Evolutionary conservation across 495 filamentous ascomycete species (phyloP), one percentile per base, ranked within the genome.

Genomic region (Xylaria telfairii): DNA sequence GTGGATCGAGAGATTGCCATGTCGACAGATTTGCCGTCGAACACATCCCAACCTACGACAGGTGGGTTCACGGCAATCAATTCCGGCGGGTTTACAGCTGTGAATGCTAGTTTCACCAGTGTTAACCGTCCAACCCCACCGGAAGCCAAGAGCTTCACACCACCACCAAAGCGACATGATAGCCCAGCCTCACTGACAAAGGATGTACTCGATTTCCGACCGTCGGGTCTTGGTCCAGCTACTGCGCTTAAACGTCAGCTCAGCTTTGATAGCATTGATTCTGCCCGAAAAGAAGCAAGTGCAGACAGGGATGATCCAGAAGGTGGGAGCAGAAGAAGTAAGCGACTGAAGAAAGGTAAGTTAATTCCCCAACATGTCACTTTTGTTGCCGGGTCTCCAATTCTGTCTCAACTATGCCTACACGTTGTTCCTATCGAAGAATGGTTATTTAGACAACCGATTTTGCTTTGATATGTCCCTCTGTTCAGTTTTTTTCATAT

Each of bases 341-440:
- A 99, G 82, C 88, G 96, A 44, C 82, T 97, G 10, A 96, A 95
- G 81, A 97, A 97, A 88, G 94, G 93, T 96, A 86, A 24, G 68
- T 32, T 10, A 7, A 32, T 17, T 34, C 12, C 1, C 21, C 32
- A 53, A 53, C 26, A 12, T 13, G 17, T 6, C 4, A 26, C 37
- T 32, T 44, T 13, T 17, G 6, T 67, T 26, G 7, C 34, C n/a
- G 17, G 47, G 34, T 46, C 53, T 68, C 32, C 39, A 7, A 37
- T 60, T 60, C 19, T 4, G 10, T 4, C 17, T 53, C 10, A 19
- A 5, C 13, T 39, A 44, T 67, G 13, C 10, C 47, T 42, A 5
- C 21, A 19, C 4, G 37, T 5, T 3, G 19, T 42, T 28, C 30
- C 34, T 41, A 61, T 28, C 59, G 19, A 15, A 21, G 21, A 24